These are phyloP conservation scores for Penicillium sclerotiorum DNA, from an alignment of 2,329 filamentous ascomycete genomes.

Conservation along the genomic window DNA sequence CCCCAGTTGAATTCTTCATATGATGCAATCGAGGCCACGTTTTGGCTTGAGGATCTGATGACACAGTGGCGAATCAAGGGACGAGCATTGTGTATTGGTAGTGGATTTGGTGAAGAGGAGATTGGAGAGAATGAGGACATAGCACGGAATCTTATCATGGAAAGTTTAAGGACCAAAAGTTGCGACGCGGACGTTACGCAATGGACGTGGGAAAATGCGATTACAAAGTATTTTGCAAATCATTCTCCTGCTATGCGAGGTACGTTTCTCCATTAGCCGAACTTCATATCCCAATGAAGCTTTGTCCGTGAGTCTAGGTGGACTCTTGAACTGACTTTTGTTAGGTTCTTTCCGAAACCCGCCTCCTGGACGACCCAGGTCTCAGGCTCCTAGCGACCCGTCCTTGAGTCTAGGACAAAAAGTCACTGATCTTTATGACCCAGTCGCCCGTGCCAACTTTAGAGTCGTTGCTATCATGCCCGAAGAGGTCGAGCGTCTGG, in stretches of 20 bases:
- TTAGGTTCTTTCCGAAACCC: slow-evolving; percentile 71
- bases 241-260: slow-evolving; percentile 77
- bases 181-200: slow-evolving; percentile 33
- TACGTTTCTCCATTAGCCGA: too few relatives aligned
- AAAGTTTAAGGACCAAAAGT: slow-evolving; percentile 50
- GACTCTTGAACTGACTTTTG: background rate
- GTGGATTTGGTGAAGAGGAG: slow-evolving; percentile 64
- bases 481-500: slow-evolving; percentile 73
- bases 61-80: slow-evolving; percentile 88
- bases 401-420: slow-evolving; percentile 60
- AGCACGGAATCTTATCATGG: slow-evolving; percentile 62
- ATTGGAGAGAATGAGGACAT: slow-evolving; percentile 38
- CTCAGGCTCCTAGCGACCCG: slow-evolving; percentile 51
- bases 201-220: slow-evolving; percentile 79
- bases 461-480: slow-evolving; percentile 85
- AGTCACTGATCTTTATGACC: slow-evolving; percentile 71
- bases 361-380: slow-evolving; percentile 64
- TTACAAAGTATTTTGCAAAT: slow-evolving; percentile 90
- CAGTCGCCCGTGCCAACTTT: slow-evolving; percentile 72
- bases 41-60: slow-evolving; percentile 71
- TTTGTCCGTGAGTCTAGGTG: background rate
- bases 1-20: slow-evolving; percentile 69
- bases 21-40: slow-evolving; percentile 76
- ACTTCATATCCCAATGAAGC: too few relatives aligned
- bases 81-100: slow-evolving; percentile 71